Evolutionary conservation across 2,329 filamentous ascomycete genomes (phyloP), one percentile per base, ranked within the genome.

Genomic region (Diaporthe nobilis): DNA sequence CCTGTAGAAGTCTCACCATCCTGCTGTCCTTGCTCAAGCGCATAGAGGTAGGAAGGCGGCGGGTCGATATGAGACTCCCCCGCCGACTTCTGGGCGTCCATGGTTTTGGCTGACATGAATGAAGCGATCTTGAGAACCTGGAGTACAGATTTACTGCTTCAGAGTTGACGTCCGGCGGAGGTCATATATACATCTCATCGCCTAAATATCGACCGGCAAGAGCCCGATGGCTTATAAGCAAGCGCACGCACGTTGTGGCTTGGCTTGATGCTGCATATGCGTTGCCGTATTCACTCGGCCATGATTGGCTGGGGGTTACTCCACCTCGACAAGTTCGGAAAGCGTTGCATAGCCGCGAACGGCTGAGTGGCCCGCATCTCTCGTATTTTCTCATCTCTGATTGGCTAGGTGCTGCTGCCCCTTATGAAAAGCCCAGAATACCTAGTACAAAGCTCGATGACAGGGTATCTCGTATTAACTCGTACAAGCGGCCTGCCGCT

Each of bases 401-500:
- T 28, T 65, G 42, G 61, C 4, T 44, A 17, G 20, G 9, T 9
- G 57, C 22, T 4, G 15, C 28, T 20, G 0, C 4, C 55, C 55
- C 12, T 17, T 34, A 10, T 9, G 5, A n/a, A 20, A 20, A 58
- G 17, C 17, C n/a, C 17, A 22, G 53, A 34, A 57, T 20, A 31
- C 47, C 20, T 20, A 2, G n/a, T 13, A 3, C 51, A 55, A 55
- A 28, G 44, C 8, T 49, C 44, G 20, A 49, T 49, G 51, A 55
- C 25, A 55, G 51, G 51, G 51, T 55, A 12, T 63, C 22, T 47
- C 60, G 60, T 63, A 63, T 25, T 47, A 63, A 63, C 15, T 44
- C 39, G 60, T 63, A 44, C 20, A 15, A 47, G 37, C 39, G 60
- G 60, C 39, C n/a, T 12, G 55, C 39, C 6, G 39, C n/a, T 17